Evolutionary conservation across 106 monocot species (phyloP).

Genomic region (Cymbidium sinense): DNA sequence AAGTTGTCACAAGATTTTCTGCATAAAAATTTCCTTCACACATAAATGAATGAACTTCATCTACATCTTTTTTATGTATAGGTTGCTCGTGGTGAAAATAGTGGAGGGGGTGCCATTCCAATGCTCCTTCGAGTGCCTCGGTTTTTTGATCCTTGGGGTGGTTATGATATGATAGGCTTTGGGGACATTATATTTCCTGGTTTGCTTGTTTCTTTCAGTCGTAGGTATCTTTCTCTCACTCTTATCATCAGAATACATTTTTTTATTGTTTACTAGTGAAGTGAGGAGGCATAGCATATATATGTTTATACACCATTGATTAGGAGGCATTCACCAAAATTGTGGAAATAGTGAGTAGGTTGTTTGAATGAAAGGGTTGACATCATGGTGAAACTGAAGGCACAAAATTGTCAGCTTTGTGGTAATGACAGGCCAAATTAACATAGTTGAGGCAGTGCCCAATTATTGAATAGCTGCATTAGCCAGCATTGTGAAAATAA

Average conservation of each 20-base stretch:
- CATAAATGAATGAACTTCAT: not conserved
- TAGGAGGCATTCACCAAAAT: not conserved
- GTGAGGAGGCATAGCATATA: not conserved
- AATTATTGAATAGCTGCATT: too few relatives aligned
- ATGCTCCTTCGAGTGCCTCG: conserved; percentile 78
- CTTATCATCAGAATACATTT: not conserved
- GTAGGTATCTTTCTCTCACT: conserved; percentile 5
- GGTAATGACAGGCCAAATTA: too few relatives aligned
- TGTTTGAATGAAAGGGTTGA: not conserved
- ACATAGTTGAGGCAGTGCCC: too few relatives aligned
- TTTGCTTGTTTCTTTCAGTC: conserved; percentile 20
- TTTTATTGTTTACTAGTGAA: not conserved
- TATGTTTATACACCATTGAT: not conserved
- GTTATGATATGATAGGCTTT: conserved; percentile 19
- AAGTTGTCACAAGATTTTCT: not conserved
- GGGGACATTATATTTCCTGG: conserved; percentile 24
- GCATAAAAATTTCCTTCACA: not conserved
- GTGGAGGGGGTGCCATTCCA: conserved; percentile 60
- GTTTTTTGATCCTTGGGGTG: conserved; percentile 35
- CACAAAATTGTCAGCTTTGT: not conserved
- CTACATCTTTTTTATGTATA: conserved; percentile 13
- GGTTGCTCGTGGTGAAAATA: conserved; percentile 64
- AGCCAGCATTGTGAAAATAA: too few relatives aligned
- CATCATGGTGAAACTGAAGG: not conserved
- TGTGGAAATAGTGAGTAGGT: not conserved